Percentiles rank a stretch among this genome's conserved stretches.
Evolutionary conservation across 176 grass and related monocot genomes (phyloP).

Genomic region (Triticum urartu): DNA sequence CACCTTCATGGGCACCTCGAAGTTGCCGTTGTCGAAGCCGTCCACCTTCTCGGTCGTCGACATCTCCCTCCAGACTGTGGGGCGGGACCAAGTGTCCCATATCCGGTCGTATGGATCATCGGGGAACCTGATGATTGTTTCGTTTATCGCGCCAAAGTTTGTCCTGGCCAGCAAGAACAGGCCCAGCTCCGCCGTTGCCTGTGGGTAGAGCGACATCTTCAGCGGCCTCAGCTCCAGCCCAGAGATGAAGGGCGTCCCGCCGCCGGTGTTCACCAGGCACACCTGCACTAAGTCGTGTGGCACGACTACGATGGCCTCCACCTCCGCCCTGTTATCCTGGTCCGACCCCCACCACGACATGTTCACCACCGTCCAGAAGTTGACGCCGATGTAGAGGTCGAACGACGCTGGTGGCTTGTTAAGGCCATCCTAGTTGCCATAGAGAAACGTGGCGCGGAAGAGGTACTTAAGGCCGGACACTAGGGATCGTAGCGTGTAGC

Average conservation of each 20-base stretch:
- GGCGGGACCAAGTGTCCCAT: too few relatives aligned
- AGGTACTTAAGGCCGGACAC: constrained; percentile 29
- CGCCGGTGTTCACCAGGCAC: not conserved
- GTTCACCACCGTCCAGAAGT: constrained; percentile 47
- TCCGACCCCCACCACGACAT: not conserved
- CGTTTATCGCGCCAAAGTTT: too few relatives aligned
- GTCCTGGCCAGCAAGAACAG: not conserved
- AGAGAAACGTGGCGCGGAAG: not conserved
- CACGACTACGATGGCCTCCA: constrained; percentile 18
- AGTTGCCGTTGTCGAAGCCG: fast-evolving
- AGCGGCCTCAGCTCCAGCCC: constrained; percentile 56
- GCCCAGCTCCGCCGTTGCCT: constrained; percentile 9
- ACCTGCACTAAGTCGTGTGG: not conserved
- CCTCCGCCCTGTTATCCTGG: fast-evolving
- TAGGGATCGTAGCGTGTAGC: constrained; percentile 52
- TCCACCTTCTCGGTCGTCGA: too few relatives aligned
- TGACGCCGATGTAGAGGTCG: constrained; percentile 6
- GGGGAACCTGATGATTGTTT: too few relatives aligned
- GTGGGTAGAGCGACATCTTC: constrained; percentile 22
- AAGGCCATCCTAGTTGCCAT: not conserved
- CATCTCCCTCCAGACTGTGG: too few relatives aligned
- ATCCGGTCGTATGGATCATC: too few relatives aligned
- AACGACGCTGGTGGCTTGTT: not conserved
- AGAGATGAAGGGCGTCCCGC: not conserved
- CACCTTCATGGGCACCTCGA: too few relatives aligned